Evolutionary conservation across 306 rosid genomes (phyloP), one percentile per base, ranked within the genome.

Genomic region (Dryas alaskensis): DNA sequence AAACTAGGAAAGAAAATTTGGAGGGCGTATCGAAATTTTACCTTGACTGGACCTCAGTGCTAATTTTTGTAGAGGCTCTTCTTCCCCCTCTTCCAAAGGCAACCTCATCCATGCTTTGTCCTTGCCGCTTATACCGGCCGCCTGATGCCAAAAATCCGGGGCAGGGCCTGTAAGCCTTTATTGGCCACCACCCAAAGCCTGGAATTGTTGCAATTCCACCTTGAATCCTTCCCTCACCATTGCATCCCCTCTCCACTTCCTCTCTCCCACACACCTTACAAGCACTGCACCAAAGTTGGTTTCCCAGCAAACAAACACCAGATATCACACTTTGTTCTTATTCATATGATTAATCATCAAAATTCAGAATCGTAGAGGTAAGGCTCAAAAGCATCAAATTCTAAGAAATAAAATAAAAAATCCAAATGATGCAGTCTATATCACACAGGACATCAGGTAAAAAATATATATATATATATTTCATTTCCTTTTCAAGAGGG

Each of bases 131-230:
- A 63, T 94, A 94, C 67, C 93, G 67, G 14, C 99, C 99, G 4
- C 99, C 97, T 10, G 97, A 82, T 9, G 89, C 92, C 67, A 94
- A 65, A 66, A 94, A 92, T 11, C 87, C 95, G 72, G 99, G 99
- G 46, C 99, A 94, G 4, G 97, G 99, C 72, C 96, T 85, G 78
- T 89, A 94, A 72, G 99, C 99, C 84, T 89, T 94, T 27, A 92
- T 94, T 4, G 99, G 99, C 99, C 99, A 94, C 99, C 99, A 94
- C 2, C 97, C 99, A 83, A 94, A 94, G 64, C 99, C 97, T 0
- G 97, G 99, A 1, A 94, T 57, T 4, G 96, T 89, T 40, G 97
- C 98, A 72, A 94, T 94, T 46, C 98, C 98, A 52, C 98, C 98
- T 51, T 94, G 99, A 60, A 94, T 84, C 64, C 97, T 94, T 84